A percentile compares a stretch with the other conserved stretches of the same genome.
Evolutionary conservation across 2,329 filamentous ascomycete species (phyloP).

Genomic region (Penicillium sp.): DNA sequence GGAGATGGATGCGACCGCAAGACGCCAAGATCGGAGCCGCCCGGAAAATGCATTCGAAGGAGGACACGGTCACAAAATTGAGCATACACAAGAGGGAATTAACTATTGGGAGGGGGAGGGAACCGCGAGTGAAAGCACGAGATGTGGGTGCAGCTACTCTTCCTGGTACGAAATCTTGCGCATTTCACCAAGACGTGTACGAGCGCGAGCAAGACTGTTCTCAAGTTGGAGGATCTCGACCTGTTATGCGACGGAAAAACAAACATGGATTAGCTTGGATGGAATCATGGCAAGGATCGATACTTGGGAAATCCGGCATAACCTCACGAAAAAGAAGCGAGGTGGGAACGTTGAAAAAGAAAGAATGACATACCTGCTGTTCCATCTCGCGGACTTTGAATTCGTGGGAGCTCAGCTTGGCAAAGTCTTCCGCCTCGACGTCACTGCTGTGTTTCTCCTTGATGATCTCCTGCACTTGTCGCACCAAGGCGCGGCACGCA

Average conservation of each 20-base stretch:
- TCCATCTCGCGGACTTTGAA: constrained; percentile 99
- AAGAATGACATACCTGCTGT: constrained; percentile 69
- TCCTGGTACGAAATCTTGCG: constrained; percentile 93
- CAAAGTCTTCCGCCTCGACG: constrained; percentile 75
- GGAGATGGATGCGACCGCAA: no score
- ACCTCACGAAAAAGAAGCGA: neutral
- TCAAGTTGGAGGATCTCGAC: constrained; percentile 96
- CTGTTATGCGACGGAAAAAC: constrained; percentile 41
- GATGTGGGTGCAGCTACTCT: constrained; percentile 41
- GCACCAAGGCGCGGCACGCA: constrained; percentile 79
- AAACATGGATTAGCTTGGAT: constrained; percentile 8
- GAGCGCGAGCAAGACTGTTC: constrained; percentile 72
- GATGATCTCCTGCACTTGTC: constrained; percentile 93
- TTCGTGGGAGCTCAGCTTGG: constrained; percentile 81
- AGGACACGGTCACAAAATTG: constrained; percentile 5
- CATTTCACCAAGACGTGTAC: constrained; percentile 89
- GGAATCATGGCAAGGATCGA: neutral
- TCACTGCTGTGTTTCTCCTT: constrained; percentile 76
- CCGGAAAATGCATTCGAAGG: constrained; percentile 1
- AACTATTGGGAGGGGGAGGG: neutral
- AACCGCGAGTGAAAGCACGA: neutral
- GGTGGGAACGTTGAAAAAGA: constrained; percentile 4
- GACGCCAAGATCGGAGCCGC: no score
- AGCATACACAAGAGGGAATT: neutral
- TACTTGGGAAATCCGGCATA: no score